phyloP scores from a whole-genome alignment of 2,329 filamentous ascomycete species.

The Nigrospora oryzae region DNA sequence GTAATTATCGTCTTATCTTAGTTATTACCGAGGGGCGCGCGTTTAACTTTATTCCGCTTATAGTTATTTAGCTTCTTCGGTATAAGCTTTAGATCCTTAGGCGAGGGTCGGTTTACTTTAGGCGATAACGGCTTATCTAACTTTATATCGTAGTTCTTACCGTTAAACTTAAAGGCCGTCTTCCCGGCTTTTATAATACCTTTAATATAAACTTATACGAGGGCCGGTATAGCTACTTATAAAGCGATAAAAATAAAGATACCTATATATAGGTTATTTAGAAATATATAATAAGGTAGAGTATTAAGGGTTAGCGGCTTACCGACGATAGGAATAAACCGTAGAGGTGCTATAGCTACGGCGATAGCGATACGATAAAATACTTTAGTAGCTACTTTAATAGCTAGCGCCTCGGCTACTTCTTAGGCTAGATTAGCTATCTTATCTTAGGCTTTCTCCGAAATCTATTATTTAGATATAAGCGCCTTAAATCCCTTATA shows the following conservation, averaged over 20 bases:
- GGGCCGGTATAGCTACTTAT: constrained; percentile 9
- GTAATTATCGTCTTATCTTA: neutral
- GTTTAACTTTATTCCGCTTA: neutral
- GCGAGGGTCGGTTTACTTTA: neutral
- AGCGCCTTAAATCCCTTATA: constrained; percentile 20
- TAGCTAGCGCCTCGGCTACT: constrained; percentile 17
- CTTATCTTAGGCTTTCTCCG: constrained; percentile 11
- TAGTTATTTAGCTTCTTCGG: neutral
- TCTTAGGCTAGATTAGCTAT: constrained; percentile 15
- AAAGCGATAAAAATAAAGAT: constrained; percentile 2
- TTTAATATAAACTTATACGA: constrained; percentile 20
- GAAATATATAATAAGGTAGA: neutral
- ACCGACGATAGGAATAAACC: constrained; percentile 13
- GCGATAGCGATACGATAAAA: constrained; percentile 24
- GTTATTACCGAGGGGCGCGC: neutral
- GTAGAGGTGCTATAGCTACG: constrained; percentile 11
- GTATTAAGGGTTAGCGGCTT: neutral
- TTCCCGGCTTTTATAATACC: constrained; percentile 23
- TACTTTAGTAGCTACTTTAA: constrained; percentile 23
- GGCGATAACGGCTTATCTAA: neutral
- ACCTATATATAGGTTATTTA: neutral
- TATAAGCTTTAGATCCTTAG: neutral
- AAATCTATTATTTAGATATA: constrained; percentile 9
- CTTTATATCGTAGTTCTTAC: neutral
- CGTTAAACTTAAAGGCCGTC: constrained; percentile 4